Conservation (phyloP, 768 basidiomycete species). For the Gelatoporia subvermispora region DNA sequence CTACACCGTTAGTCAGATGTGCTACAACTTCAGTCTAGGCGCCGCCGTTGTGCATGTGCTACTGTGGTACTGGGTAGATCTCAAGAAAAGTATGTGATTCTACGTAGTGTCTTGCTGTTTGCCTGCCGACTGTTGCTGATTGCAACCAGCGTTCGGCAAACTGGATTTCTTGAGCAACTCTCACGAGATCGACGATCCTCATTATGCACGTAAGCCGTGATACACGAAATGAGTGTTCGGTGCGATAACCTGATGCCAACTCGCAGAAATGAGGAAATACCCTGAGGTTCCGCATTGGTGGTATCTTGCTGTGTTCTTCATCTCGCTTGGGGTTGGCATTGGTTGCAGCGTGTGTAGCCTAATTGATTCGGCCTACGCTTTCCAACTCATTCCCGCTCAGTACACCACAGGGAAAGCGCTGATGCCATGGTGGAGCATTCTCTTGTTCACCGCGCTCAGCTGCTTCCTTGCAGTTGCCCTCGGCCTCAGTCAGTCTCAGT, state of each 20-base stretch:
- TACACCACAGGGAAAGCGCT: conserved; percentile 35
- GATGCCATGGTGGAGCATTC: conserved; percentile 50
- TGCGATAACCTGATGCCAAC: neutral
- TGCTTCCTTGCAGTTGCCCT: conserved; percentile 32
- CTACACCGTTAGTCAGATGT: conserved; percentile 43
- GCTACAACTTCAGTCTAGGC: conserved; percentile 47
- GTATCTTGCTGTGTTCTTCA: conserved; percentile 40
- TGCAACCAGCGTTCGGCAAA: conserved; percentile 39
- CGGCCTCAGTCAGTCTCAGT: conserved; percentile 31
- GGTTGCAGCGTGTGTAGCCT: conserved; percentile 31
- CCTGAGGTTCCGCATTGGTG: conserved; percentile 52
- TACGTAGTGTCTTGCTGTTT: neutral
- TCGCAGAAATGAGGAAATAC: conserved; percentile 45
- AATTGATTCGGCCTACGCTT: neutral
- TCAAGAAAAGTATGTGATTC: conserved; percentile 32
- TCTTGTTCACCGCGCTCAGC: conserved; percentile 41
- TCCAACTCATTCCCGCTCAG: conserved; percentile 3
- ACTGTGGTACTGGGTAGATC: conserved; percentile 49
- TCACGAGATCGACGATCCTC: conserved; percentile 43
- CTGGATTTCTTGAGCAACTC: conserved; percentile 32
- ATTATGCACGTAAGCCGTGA: conserved; percentile 35
- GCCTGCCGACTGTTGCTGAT: neutral
- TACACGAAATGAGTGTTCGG: neutral
- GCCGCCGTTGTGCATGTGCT: conserved; percentile 45
- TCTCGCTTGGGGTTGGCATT: conserved; percentile 44